Percentiles rank a stretch among this genome's conserved stretches.
Evolutionary conservation across 2,329 filamentous ascomycete species (phyloP).

Genomic region (Arthrobotrys pseudoclavata): DNA sequence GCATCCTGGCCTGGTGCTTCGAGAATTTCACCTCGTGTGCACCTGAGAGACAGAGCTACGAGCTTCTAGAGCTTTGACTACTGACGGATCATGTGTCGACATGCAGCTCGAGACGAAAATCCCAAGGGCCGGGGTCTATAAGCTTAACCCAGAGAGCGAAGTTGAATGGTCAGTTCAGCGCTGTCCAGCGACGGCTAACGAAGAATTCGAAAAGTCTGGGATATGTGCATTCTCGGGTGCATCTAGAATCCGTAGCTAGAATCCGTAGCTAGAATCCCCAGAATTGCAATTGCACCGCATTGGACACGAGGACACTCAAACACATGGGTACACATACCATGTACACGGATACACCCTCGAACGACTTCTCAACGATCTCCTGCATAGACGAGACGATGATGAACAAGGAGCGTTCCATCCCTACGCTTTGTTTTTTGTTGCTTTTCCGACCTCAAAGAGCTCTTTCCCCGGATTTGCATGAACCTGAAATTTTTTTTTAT

Average conservation of each 20-base stretch:
- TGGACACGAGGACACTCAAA: slow-evolving; percentile 37
- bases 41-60: not conserved
- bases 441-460: slow-evolving; percentile 37
- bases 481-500: slow-evolving; percentile 49
- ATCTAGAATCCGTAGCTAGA: slow-evolving; percentile 37
- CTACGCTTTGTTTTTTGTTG: not conserved
- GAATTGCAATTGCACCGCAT: slow-evolving; percentile 30
- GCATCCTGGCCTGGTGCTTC: slow-evolving; percentile 22
- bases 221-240: slow-evolving; percentile 19
- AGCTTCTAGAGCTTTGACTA: slow-evolving; percentile 49
- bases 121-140: slow-evolving; percentile 39
- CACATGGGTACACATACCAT: not conserved
- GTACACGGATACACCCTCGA: slow-evolving; percentile 12
- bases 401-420: slow-evolving; percentile 39
- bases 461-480: slow-evolving; percentile 59
- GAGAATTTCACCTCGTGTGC: not conserved
- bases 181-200: slow-evolving; percentile 9
- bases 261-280: slow-evolving; percentile 44
- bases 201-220: slow-evolving; percentile 18
- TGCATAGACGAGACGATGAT: slow-evolving; percentile 52
- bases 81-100: slow-evolving; percentile 52
- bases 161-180: slow-evolving; percentile 20
- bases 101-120: slow-evolving; percentile 57
- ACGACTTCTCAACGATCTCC: slow-evolving; percentile 10
- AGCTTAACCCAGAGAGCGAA: slow-evolving; percentile 41